Percentiles rank a stretch among this genome's conserved stretches.
Conservation (phyloP, 176 grass and related monocot species). For the Avena insularis region DNA sequence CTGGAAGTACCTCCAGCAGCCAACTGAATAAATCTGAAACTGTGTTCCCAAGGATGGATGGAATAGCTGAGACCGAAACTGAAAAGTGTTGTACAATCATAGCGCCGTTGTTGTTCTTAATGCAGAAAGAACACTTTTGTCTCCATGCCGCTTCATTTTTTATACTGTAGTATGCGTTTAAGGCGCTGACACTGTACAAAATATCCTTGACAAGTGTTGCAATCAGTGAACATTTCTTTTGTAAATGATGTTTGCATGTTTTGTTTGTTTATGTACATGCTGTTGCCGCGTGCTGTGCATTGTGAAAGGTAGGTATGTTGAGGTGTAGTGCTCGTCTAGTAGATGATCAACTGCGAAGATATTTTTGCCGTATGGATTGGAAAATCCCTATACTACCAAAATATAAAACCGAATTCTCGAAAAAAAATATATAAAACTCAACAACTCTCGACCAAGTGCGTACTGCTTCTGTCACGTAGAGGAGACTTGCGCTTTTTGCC, state of each 20-base stretch:
- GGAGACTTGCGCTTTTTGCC: neutral
- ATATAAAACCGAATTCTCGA: neutral
- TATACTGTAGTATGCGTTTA: neutral
- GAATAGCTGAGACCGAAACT: neutral
- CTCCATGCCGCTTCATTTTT: neutral
- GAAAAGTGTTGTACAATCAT: neutral
- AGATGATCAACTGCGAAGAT: neutral
- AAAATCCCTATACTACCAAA: neutral
- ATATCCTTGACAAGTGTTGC: slow-evolving; percentile 10
- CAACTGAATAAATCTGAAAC: slow-evolving; percentile 13
- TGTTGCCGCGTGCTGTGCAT: neutral
- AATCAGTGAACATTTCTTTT: neutral
- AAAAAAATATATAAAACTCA: neutral
- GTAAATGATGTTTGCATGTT: slow-evolving; percentile 24
- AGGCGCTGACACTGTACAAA: neutral
- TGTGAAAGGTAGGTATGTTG: neutral
- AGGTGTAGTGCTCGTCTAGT: neutral
- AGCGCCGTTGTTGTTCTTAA: slow-evolving; percentile 3
- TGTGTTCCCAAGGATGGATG: neutral
- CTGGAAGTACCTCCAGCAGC: slow-evolving; percentile 45
- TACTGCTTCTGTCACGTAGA: neutral
- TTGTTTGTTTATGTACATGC: neutral
- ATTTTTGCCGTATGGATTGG: neutral
- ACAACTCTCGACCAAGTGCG: neutral
- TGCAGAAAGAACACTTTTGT: neutral